A percentile compares a stretch with the other conserved stretches of the same genome.
phyloP scores from a whole-genome alignment of 805 yeast genomes.

The Zygosaccharomyces siamensis region DNA sequence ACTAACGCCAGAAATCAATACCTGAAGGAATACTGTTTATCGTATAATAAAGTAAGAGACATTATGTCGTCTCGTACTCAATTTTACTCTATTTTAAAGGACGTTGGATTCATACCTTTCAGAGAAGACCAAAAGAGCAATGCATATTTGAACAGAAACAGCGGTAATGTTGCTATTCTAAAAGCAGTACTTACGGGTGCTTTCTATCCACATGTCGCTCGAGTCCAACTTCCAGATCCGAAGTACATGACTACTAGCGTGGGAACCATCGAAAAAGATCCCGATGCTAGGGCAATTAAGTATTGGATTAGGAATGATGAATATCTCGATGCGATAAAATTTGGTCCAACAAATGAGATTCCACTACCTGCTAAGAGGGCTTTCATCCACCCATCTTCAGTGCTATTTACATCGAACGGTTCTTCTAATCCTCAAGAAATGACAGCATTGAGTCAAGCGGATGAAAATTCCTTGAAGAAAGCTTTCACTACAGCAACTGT shows the following conservation, averaged over 20 bases:
- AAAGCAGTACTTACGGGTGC: conserved; percentile 74
- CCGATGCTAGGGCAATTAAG: conserved; percentile 68
- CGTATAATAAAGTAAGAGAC: conserved; percentile 62
- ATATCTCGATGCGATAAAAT: conserved; percentile 35
- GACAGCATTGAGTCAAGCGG: conserved; percentile 21
- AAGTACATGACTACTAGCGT: conserved; percentile 62
- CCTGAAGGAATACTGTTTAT: conserved; percentile 56
- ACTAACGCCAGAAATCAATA: conserved; percentile 35
- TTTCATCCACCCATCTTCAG: conserved; percentile 82
- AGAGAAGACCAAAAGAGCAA: conserved; percentile 37
- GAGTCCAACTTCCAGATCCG: conserved; percentile 78
- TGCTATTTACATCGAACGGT: conserved; percentile 51
- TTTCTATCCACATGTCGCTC: conserved; percentile 75
- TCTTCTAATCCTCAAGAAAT: conserved; percentile 24
- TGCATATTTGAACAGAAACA: conserved; percentile 47
- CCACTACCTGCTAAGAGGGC: conserved; percentile 61
- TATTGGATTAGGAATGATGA: conserved; percentile 68
- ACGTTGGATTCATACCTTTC: conserved; percentile 69
- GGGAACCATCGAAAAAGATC: conserved; percentile 84
- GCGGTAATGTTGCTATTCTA: conserved; percentile 46
- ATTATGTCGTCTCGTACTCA: conserved; percentile 68
- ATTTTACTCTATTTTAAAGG: conserved; percentile 63
- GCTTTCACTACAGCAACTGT: conserved; percentile 34
- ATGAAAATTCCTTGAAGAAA: conserved; percentile 16
- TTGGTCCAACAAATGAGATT: conserved; percentile 14